Evolutionary conservation across 148 eudicot species (phyloP).

Genomic region (Silene latifolia): DNA sequence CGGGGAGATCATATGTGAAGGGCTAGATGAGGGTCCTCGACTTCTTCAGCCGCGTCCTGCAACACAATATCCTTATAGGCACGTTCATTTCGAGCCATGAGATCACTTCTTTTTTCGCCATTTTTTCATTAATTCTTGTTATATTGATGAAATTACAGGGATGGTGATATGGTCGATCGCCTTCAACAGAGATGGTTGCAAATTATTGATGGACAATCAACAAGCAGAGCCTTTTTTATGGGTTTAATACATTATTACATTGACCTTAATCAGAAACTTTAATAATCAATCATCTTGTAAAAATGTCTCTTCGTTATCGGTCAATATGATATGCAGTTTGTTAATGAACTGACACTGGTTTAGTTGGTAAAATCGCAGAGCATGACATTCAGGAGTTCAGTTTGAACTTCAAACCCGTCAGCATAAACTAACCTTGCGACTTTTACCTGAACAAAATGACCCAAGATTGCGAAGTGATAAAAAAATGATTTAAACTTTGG

Average conservation of each 20-base stretch:
- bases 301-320: slow-evolving; percentile 12
- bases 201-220: slow-evolving; percentile 27
- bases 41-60: slow-evolving; percentile 26
- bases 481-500: no score
- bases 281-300: slow-evolving; percentile 3
- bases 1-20: slow-evolving; percentile 84
- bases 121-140: no score
- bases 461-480: no score
- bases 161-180: slow-evolving; percentile 42
- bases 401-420: no score
- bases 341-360: slow-evolving; percentile 4
- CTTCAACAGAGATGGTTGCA: slow-evolving; percentile 63
- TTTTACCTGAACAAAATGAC: no score
- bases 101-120: not conserved
- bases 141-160: slow-evolving; percentile 39
- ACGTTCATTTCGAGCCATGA: not conserved
- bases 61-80: slow-evolving; percentile 35
- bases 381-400: no score
- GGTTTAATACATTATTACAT: slow-evolving; percentile 33
- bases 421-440: no score
- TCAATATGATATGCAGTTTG: not conserved
- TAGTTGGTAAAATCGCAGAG: no score
- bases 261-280: slow-evolving; percentile 8
- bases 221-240: slow-evolving; percentile 27
- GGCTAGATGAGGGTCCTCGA: slow-evolving; percentile 87